Evolutionary conservation across 306 rosid species (phyloP).

Genomic region (Corylus americana): DNA sequence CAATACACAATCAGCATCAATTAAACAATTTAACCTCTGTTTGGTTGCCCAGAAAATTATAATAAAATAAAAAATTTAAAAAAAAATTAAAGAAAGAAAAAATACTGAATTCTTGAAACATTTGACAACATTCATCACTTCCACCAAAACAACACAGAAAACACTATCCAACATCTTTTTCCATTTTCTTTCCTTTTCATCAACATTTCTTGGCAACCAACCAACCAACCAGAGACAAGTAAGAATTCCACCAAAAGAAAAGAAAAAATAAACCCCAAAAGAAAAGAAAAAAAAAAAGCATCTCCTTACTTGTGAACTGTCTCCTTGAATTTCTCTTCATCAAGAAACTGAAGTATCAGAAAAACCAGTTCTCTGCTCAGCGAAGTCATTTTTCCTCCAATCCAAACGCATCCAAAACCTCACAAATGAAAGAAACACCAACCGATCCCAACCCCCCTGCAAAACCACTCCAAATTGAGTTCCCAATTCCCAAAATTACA

Average conservation of each 20-base stretch:
- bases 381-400: conserved; percentile 62
- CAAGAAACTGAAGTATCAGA: conserved; percentile 98
- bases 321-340: conserved; percentile 97
- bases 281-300: not conserved
- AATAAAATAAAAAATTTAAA: not conserved
- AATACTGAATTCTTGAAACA: not conserved
- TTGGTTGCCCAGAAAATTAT: not conserved
- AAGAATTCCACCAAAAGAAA: too few species aligned
- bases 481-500: not conserved
- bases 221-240: too few species aligned
- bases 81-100: not conserved
- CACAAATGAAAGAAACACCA: not conserved
- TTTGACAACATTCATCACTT: not conserved
- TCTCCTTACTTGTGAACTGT: conserved; percentile 80
- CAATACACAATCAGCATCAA: conserved; percentile 37
- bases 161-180: not conserved
- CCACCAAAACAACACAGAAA: not conserved
- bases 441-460: not conserved
- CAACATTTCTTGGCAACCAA: too few species aligned
- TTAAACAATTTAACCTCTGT: conserved; percentile 1
- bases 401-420: not conserved
- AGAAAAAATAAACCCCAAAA: too few species aligned
- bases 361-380: conserved; percentile 96
- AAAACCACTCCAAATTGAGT: not conserved
- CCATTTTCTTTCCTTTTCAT: too few species aligned